Evolutionary conservation across 2,329 filamentous ascomycete genomes (phyloP).

Genomic region (Aschersonia sp.): DNA sequence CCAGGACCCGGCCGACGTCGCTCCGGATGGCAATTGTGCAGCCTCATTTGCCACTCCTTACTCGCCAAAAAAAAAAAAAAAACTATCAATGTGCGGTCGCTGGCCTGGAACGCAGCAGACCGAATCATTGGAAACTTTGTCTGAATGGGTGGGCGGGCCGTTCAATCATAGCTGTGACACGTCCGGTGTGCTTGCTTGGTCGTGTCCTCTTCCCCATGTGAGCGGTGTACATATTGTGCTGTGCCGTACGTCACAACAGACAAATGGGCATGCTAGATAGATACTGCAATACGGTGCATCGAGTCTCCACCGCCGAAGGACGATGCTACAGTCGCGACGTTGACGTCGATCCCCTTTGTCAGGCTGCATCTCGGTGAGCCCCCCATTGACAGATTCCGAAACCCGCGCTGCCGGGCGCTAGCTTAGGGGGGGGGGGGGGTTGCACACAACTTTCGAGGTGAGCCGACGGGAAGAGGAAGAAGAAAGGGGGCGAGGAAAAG

Average conservation of each 20-base stretch:
- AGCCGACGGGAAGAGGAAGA: not conserved
- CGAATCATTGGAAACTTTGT: not conserved
- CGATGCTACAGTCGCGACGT: not conserved
- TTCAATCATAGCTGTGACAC: not conserved
- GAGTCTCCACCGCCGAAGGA: not conserved
- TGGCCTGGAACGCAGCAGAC: not conserved
- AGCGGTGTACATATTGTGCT: not conserved
- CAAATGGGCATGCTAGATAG: not conserved
- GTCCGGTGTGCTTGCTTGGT: not conserved
- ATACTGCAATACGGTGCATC: not conserved
- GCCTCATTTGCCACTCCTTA: constrained; percentile 1
- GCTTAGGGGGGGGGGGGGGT: not conserved
- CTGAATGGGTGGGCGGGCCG: not conserved
- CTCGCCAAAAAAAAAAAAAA: not conserved
- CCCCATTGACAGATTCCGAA: not conserved
- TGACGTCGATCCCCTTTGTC: not conserved
- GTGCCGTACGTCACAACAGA: not conserved
- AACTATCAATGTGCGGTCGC: not conserved
- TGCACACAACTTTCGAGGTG: not conserved
- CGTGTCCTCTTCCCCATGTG: too few relatives aligned
- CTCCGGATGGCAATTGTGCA: not conserved
- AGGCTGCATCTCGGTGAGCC: not conserved
- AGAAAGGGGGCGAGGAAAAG: not conserved
- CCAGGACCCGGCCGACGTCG: not conserved
- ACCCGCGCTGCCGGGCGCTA: not conserved